A percentile compares a stretch with the other conserved stretches of the same genome.
These are phyloP conservation scores for Venturia nashicola DNA, from an alignment of 2,329 filamentous ascomycete species.

Conservation along the genomic window DNA sequence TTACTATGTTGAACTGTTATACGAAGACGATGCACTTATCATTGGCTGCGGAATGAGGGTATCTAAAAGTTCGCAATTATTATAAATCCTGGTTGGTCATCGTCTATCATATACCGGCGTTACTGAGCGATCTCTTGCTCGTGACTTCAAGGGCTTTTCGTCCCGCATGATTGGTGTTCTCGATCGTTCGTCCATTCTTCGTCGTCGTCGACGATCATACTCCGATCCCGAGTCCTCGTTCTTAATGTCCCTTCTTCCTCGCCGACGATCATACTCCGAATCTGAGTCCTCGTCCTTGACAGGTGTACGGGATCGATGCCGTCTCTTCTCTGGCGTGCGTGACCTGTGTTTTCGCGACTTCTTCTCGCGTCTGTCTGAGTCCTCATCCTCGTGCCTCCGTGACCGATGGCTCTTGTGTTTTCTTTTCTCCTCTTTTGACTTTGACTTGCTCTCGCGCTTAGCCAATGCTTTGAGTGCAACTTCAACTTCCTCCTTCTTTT, in stretches of 20 bases:
- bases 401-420: conserved; percentile 3
- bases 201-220: neutral
- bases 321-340: neutral
- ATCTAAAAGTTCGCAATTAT: neutral
- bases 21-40: too few relatives aligned
- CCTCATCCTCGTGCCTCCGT: neutral
- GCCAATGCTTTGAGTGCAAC: neutral
- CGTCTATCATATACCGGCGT: neutral
- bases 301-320: neutral
- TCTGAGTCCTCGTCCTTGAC: neutral
- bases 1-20: too few relatives aligned
- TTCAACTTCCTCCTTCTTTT: conserved; percentile 70
- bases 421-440: neutral
- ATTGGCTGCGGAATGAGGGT: neutral
- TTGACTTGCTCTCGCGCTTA: conserved; percentile 1
- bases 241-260: neutral
- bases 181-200: neutral
- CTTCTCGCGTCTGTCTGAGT: neutral
- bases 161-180: neutral
- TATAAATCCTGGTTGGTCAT: neutral
- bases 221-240: neutral
- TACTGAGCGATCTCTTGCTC: neutral
- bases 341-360: neutral
- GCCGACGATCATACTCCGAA: neutral
- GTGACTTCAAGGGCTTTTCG: neutral